Evolutionary conservation across 1,284 basidiomycete species (phyloP), one percentile per base, ranked within the genome.

Genomic region (Cutaneotrichosporon sp.): DNA sequence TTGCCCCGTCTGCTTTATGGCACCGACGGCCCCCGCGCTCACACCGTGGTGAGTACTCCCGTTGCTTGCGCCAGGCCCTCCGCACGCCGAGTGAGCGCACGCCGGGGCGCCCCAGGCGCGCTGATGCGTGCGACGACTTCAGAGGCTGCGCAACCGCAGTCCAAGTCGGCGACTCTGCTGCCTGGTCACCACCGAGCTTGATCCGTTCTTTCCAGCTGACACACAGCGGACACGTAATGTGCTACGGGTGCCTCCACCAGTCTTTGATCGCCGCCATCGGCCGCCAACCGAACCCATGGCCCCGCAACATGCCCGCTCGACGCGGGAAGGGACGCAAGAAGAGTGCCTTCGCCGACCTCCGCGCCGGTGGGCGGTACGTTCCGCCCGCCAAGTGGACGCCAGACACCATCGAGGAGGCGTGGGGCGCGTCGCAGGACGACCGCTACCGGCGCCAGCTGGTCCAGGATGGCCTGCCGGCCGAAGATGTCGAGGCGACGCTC

Each of bases 191-290:
- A n/a, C n/a, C n/a, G n/a, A n/a, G n/a, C n/a, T n/a, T n/a, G n/a
- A n/a, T n/a, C n/a, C n/a, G n/a, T n/a, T n/a, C n/a, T n/a, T n/a
- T 29, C 33, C 33, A 45, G 31, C 55, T 55, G 50, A 61, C 34
- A 22, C n/a, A 8, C 59, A 78, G 76, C 50, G 76, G 76, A 20
- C 76, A 78, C 47, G 67, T 77, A 24, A 67, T 76, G n/a, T 78
- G 76, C 56, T 67, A 72, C 13, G 55, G 67, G 50, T 78, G 76
- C 58, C 70, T 78, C 25, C 72, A 72, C 52, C 65, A 69, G 13
- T 71, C 74, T 7, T 65, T 78, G 13, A 51, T 72, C 9, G 69
- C 75, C 3, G 72, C 75, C 3, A 72, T 78, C 38, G 66, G 67
- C 8, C 73, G 76, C 4, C 64, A 72, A 24, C 65, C 68, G 18